Conservation (phyloP, 306 rosid genomes). For the Echinosophora koreensis region DNA sequence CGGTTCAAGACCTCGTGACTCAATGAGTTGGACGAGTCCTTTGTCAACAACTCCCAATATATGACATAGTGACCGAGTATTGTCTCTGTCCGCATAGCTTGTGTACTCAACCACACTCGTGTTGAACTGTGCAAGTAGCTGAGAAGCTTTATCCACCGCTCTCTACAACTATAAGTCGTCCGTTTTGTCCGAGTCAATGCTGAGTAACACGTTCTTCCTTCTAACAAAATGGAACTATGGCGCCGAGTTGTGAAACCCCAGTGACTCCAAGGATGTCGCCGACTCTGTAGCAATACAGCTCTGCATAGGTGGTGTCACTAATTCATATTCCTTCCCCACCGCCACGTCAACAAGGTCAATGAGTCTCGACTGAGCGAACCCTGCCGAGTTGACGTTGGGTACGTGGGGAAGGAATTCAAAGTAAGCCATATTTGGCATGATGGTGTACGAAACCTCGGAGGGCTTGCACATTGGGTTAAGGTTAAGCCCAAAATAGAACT, state of each 20-base stretch:
- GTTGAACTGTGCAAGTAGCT: slow-evolving; percentile 56
- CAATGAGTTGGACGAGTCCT: slow-evolving; percentile 36
- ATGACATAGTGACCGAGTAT: slow-evolving; percentile 93
- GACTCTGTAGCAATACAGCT: slow-evolving; percentile 74
- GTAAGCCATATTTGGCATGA: no score
- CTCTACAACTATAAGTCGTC: slow-evolving; percentile 76
- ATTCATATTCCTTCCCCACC: slow-evolving; percentile 75
- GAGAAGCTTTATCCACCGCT: slow-evolving; percentile 72
- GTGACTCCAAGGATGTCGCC: slow-evolving; percentile 88
- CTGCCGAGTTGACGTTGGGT: no score
- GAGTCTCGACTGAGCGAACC: no score
- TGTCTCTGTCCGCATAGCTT: slow-evolving; percentile 76
- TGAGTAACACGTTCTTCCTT: slow-evolving; percentile 75
- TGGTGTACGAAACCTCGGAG: no score
- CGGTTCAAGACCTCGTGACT: slow-evolving; percentile 54
- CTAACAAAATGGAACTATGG: slow-evolving; percentile 82
- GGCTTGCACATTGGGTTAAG: no score
- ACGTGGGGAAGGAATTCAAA: no score
- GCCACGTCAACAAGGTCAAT: no score
- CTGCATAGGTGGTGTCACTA: slow-evolving; percentile 73
- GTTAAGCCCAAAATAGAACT: no score
- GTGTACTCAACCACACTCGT: slow-evolving; percentile 83
- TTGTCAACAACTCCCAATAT: slow-evolving; percentile 78
- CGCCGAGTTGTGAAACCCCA: slow-evolving; percentile 81
- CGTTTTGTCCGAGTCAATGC: slow-evolving; percentile 85